These are phyloP conservation scores for Trypanosoma theileri DNA, from an alignment of 208 protist genomes.

Conservation along the genomic window DNA sequence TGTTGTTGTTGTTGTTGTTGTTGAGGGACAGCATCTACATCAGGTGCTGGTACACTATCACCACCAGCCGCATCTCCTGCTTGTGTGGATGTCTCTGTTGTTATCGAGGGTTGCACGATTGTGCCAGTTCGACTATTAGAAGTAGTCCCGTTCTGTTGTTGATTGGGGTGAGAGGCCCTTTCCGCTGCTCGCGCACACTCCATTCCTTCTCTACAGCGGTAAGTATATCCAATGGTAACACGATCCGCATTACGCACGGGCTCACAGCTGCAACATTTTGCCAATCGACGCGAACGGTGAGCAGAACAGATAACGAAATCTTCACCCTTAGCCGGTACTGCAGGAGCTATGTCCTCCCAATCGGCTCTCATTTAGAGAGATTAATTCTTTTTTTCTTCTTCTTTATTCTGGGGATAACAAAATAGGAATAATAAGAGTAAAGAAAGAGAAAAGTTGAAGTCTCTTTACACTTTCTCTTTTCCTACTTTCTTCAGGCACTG, in stretches of 20 bases:
- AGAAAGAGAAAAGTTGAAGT: not conserved
- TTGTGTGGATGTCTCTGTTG: constrained; percentile 28
- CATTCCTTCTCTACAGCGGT: constrained; percentile 43
- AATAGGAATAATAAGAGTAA: not conserved
- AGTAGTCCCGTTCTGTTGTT: not conserved
- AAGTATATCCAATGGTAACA: constrained; percentile 56
- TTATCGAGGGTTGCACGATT: constrained; percentile 9
- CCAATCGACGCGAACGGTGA: constrained; percentile 53
- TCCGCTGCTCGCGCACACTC: constrained; percentile 30
- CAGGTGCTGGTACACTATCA: not conserved
- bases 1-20: not conserved
- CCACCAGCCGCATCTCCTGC: not conserved
- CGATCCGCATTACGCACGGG: constrained; percentile 71
- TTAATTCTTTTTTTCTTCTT: not conserved
- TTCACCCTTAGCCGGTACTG: constrained; percentile 7
- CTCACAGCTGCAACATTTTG: constrained; percentile 45
- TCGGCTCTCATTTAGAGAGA: constrained; percentile 14
- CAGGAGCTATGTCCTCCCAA: constrained; percentile 10
- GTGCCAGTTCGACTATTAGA: constrained; percentile 6
- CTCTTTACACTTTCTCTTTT: too few relatives aligned
- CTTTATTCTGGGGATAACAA: not conserved
- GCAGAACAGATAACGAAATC: constrained; percentile 53
- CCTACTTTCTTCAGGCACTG: too few relatives aligned
- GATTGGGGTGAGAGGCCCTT: not conserved
- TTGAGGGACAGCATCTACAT: constrained; percentile 2